phyloP scores from a whole-genome alignment of 2,329 filamentous ascomycete genomes.

The Lachnellula occidentalis region DNA sequence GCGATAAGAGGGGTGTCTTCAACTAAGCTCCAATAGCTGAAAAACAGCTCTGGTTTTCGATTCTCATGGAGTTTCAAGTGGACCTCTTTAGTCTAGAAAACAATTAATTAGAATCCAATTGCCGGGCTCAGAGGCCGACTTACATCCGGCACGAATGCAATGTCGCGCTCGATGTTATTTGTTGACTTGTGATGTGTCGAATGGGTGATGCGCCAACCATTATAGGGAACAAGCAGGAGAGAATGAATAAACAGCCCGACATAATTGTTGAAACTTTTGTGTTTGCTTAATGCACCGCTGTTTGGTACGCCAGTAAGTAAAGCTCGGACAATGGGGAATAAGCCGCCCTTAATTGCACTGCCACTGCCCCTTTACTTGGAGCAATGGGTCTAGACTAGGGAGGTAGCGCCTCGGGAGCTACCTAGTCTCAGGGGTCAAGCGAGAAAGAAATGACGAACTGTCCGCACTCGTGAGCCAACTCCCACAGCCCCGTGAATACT shows the following conservation, averaged over 20 bases:
- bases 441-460: conserved; percentile 34
- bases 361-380: too few species aligned
- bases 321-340: too few species aligned
- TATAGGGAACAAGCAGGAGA: conserved; percentile 61
- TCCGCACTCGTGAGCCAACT: conserved; percentile 65
- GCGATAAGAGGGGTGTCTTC: conserved; percentile 58
- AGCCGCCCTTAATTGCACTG: too few species aligned
- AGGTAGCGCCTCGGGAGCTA: too few species aligned
- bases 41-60: conserved; percentile 2
- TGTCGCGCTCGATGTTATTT: conserved; percentile 62
- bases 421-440: neutral
- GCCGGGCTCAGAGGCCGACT: neutral
- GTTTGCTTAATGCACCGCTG: conserved; percentile 55
- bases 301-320: neutral
- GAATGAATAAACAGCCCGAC: conserved; percentile 63
- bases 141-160: conserved; percentile 53
- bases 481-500: conserved; percentile 64
- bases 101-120: neutral
- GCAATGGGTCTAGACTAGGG: too few species aligned
- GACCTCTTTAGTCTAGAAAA: conserved; percentile 19
- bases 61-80: conserved; percentile 14
- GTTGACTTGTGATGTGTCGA: conserved; percentile 63
- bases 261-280: conserved; percentile 51
- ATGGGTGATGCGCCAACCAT: conserved; percentile 68
- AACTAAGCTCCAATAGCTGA: conserved; percentile 37